Base-by-base conservation (phyloP, 2,329 filamentous ascomycete species). In the Periconia digitata region DNA sequence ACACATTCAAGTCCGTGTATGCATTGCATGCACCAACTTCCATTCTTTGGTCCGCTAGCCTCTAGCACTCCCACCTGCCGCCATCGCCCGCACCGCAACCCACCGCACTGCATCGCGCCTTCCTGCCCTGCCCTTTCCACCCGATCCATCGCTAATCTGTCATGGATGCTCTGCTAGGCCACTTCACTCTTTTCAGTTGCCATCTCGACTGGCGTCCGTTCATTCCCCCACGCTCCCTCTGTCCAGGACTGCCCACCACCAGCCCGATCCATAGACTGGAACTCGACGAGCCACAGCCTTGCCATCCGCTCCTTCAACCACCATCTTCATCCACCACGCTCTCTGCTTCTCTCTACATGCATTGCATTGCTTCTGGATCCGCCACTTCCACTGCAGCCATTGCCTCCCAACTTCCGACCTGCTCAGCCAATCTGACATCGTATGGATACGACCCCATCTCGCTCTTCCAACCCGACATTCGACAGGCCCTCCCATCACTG, bases 201-300 rank as follows among this genome's bases (percentile, higher is more conserved):
- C 67, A 68, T 64, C 61, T 49, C 40, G 27, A 32, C 65, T 69
- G 69, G 70, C 69, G 69, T 73, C 71, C 71, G 56, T 60, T 73
- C 65, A 59, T 70, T 63, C 63, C 59, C 27, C 53, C 52, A 63
- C 64, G 44, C 63, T 66, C 61, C 32, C 50, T 56, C 55, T 46
- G 44, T 22, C 27, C n/a, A 24, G 8, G 10, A 16, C 17, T 17
- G 6, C 15, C 40, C 54, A 7, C 35, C 13, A 13, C 18, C n/a
- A 36, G 44, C 43, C 51, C 37, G 41, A 56, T 69, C 67, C 68
- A 71, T 71, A 69, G 66, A 69, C 59, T 68, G 67, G 65, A 72
- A 58, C 47, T 56, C 54, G 49, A 43, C 46, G 50, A 54, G 59
- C 63, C 54, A 50, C 50, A 57, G 50, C 54, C 58, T 53, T 50